Base-by-base conservation (phyloP, 176 grass and related monocot genomes). In the Oryza coarctata region DNA sequence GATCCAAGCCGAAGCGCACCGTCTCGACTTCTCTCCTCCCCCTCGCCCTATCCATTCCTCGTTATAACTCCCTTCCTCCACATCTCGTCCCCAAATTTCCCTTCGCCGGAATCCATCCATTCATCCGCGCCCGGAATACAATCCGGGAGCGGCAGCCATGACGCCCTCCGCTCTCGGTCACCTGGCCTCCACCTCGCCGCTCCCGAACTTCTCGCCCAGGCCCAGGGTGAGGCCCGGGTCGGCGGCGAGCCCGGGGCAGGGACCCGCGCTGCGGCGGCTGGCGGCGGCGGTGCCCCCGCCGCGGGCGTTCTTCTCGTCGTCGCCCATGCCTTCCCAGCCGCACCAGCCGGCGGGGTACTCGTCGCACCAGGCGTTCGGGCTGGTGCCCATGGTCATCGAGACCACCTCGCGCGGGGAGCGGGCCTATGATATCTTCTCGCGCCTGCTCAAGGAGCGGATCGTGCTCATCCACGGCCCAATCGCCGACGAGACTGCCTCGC, bases 391-490 rank as follows among this genome's bases (percentile, higher is more conserved):
- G 94, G 94, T 97, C 50, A 85, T 97, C n/a, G 94, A 97, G 82
- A 93, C 91, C 66, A 97, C 94, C 75, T 92, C 89, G 78, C 89
- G 92, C 64, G 94, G 94, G 10, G 92, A 97, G 85, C 75, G 91
- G 29, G 75, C 94, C 3, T 97, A 94, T 62, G 94, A 94, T 66
- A 90, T 94, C 80, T 97, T 94, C 89, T 94, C 92, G 29, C 92
- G 94, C 3, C 87, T 97, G 22, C 88, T 97, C 80, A 97, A 97
- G 81, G 94, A 97, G 87, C 87, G 94, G 31, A 97, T 97, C 80
- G 49, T 97, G 22, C 94, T 90, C 89, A 85, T 97, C 70, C 77
- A 97, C 64, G 94, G 94, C 0, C 80, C 92, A 71, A 97, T 97
- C 73, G 86, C 74, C 76, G 94, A 97, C 87, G 88, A 73, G 2